phyloP scores from a whole-genome alignment of 202 grass and related monocot species.

The Brachypodium distachyon region DNA sequence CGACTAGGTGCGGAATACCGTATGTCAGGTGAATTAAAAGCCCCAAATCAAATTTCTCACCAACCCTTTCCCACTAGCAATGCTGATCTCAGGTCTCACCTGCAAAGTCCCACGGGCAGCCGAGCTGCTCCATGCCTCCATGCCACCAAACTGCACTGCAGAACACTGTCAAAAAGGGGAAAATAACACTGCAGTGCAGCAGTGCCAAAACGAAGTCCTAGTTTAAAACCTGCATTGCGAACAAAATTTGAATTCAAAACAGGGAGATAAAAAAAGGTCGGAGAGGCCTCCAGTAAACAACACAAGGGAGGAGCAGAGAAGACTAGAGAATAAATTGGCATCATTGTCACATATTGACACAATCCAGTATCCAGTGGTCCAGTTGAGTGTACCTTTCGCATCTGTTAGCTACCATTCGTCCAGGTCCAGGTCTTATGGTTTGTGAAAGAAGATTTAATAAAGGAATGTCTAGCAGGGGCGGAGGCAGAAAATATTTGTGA shows the following conservation, averaged over 20 bases:
- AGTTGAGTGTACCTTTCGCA: neutral
- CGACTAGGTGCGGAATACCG: neutral
- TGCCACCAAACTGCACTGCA: neutral
- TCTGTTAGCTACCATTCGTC: neutral
- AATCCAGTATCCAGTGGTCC: neutral
- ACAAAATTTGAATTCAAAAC: neutral
- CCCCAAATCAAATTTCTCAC: neutral
- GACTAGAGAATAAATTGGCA: too few relatives aligned
- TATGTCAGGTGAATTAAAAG: neutral
- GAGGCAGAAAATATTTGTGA: slow-evolving; percentile 3
- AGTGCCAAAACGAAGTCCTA: too few relatives aligned
- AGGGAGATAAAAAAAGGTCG: neutral
- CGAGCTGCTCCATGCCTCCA: too few relatives aligned
- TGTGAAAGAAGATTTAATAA: neutral
- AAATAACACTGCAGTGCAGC: too few relatives aligned
- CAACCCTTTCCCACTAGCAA: neutral
- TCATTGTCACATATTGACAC: neutral
- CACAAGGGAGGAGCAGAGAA: too few relatives aligned
- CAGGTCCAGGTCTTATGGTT: neutral
- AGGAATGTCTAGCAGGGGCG: neutral
- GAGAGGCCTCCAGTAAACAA: too few relatives aligned
- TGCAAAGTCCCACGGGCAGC: too few relatives aligned
- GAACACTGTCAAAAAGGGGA: too few relatives aligned
- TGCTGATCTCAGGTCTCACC: neutral
- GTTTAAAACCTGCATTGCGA: neutral